Percentiles rank a stretch among this genome's conserved stretches.
These are phyloP conservation scores for Marasmius sp. DNA, from an alignment of 1,284 basidiomycete species.

Conservation along the genomic window DNA sequence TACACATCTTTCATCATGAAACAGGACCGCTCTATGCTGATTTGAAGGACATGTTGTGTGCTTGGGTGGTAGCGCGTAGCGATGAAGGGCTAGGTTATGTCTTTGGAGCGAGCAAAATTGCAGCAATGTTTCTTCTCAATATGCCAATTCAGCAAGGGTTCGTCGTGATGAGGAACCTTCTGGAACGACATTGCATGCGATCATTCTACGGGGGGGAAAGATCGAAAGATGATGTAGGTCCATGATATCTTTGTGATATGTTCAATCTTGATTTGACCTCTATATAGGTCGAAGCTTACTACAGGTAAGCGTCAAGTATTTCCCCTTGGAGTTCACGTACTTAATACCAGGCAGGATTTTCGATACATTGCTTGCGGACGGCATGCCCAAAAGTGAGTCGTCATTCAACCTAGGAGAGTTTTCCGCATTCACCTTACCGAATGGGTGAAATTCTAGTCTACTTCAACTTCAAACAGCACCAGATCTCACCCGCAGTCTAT, in stretches of 20 bases:
- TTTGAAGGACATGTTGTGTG: conserved; percentile 83
- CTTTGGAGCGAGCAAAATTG: conserved; percentile 67
- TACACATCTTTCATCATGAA: conserved; percentile 85
- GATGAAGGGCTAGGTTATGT: conserved; percentile 87
- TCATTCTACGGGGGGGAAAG: conserved; percentile 80
- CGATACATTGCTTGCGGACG: conserved; percentile 87
- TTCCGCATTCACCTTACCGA: conserved; percentile 10
- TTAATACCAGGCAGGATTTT: conserved; percentile 65
- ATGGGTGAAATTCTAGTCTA: conserved; percentile 57
- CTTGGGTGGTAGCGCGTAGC: conserved; percentile 89
- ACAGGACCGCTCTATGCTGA: conserved; percentile 86
- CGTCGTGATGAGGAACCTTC: conserved; percentile 83
- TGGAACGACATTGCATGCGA: conserved; percentile 83
- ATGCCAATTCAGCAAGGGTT: conserved; percentile 83
- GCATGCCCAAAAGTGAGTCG: conserved; percentile 86
- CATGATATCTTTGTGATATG: conserved; percentile 7
- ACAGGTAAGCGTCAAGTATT: conserved; percentile 37
- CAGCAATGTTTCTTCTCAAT: conserved; percentile 89
- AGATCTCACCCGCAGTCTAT: conserved; percentile 78
- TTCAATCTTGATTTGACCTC: conserved; percentile 24
- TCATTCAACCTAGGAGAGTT: background rate
- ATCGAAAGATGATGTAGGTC: conserved; percentile 78
- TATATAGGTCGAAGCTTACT: conserved; percentile 76
- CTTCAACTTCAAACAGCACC: conserved; percentile 94
- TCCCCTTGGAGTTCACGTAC: conserved; percentile 5